Percentiles rank a stretch among this genome's conserved stretches.
These are phyloP conservation scores for Mrakia gelida DNA, from an alignment of 768 basidiomycete genomes.

Conservation along the genomic window DNA sequence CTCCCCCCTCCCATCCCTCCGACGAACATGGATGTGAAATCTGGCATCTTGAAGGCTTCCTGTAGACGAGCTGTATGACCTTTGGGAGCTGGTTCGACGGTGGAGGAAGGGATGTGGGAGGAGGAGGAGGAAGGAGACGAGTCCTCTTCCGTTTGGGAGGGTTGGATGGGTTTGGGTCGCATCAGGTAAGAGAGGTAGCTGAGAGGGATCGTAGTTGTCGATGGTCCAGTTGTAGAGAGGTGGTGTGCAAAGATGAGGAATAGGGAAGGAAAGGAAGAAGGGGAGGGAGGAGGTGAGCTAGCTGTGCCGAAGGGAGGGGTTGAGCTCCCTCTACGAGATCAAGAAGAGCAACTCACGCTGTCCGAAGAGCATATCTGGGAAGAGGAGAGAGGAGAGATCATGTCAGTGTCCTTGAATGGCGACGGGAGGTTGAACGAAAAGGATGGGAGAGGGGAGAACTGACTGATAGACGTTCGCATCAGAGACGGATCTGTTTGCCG, in stretches of 20 bases:
- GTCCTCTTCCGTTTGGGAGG: constrained; percentile 53
- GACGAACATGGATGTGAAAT: constrained; percentile 33
- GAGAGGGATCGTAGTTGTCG: constrained; percentile 28
- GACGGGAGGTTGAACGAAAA: no score
- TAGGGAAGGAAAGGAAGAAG: background rate
- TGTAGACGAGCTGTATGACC: constrained; percentile 72
- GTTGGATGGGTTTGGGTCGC: constrained; percentile 43
- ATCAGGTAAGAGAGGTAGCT: constrained; percentile 68
- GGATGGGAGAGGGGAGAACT: background rate
- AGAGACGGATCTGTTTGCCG: background rate
- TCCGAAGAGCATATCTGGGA: constrained; percentile 70
- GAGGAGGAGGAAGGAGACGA: constrained; percentile 27
- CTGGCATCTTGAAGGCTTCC: constrained; percentile 49
- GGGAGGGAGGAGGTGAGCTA: constrained; percentile 7
- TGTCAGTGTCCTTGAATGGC: background rate
- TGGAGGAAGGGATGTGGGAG: constrained; percentile 61
- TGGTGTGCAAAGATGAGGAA: no score
- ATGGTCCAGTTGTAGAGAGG: background rate
- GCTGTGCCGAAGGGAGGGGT: background rate
- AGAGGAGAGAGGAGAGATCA: background rate
- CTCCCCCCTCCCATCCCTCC: constrained; percentile 12
- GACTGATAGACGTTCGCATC: constrained; percentile 30
- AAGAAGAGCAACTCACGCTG: constrained; percentile 60
- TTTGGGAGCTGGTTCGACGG: constrained; percentile 56
- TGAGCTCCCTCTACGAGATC: background rate